Conservation (phyloP, 345 rosid genomes). For the Rubroshorea leprosula region DNA sequence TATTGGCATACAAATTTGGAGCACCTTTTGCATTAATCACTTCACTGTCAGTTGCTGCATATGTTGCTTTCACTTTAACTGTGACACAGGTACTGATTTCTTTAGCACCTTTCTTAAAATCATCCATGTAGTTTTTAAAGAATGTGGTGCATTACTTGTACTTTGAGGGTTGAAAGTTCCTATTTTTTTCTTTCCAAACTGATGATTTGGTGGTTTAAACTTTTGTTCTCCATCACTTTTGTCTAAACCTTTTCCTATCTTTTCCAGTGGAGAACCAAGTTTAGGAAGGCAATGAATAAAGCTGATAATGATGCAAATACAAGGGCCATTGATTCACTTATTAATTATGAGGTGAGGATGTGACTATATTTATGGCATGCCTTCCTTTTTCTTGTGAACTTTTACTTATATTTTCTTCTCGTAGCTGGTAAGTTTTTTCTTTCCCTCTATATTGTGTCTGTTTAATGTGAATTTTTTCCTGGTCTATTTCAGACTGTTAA, state of each 20-base stretch:
- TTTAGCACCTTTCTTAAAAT: constrained; percentile 5
- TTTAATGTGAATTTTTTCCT: constrained; percentile 9
- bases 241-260: constrained; percentile 18
- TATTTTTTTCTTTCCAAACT: neutral
- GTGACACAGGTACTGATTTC: constrained; percentile 76
- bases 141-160: neutral
- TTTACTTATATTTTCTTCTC: too few species aligned
- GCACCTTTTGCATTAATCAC: constrained; percentile 99
- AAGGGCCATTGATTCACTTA: constrained; percentile 89
- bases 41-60: constrained; percentile 83
- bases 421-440: neutral
- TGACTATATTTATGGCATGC: neutral
- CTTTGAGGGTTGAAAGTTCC: too few species aligned
- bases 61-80: constrained; percentile 68
- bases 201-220: too few species aligned
- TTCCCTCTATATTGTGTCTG: neutral
- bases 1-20: constrained; percentile 92
- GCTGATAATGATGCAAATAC: constrained; percentile 88
- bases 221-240: too few species aligned
- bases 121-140: constrained; percentile 3
- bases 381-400: too few species aligned
- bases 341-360: constrained; percentile 53
- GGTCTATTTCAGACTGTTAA: constrained; percentile 70
- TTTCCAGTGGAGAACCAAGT: constrained; percentile 93
- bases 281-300: constrained; percentile 94